Evolutionary conservation across 1,284 basidiomycete genomes (phyloP).

Genomic region (Puccinia coronata): DNA sequence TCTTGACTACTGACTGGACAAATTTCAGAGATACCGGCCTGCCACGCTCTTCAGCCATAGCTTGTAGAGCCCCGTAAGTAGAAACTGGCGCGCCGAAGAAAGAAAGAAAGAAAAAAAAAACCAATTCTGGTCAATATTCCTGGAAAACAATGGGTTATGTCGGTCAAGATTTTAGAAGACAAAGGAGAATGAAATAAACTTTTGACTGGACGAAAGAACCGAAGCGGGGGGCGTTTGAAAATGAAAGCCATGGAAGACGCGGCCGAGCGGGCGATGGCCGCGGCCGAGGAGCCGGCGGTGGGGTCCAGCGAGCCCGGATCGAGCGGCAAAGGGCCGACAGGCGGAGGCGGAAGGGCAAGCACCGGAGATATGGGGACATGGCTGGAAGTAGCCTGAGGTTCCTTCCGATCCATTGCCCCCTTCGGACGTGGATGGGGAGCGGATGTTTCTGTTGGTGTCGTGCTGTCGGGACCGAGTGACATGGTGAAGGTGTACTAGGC

Average conservation of each 20-base stretch:
- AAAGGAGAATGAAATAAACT: neutral
- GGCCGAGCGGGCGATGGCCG: conserved; percentile 24
- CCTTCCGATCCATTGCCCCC: too few species aligned
- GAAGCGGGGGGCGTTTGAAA: conserved; percentile 42
- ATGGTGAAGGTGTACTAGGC: neutral
- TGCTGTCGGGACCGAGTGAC: neutral
- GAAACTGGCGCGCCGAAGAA: conserved; percentile 28
- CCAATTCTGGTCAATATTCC: neutral
- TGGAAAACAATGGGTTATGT: neutral
- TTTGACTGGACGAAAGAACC: conserved; percentile 45
- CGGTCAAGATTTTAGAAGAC: neutral
- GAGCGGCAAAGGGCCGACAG: conserved; percentile 35
- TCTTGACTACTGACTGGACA: conserved; percentile 29
- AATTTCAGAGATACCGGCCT: conserved; percentile 14
- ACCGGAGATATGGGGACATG: neutral
- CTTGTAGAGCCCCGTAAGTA: conserved; percentile 24
- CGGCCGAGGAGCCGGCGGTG: conserved; percentile 7
- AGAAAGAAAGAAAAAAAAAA: neutral
- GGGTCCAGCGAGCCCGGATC: conserved; percentile 27
- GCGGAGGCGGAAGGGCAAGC: conserved; percentile 15
- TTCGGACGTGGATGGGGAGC: neutral
- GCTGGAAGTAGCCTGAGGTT: neutral
- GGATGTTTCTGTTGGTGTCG: neutral
- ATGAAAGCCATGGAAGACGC: conserved; percentile 38
- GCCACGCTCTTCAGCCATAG: conserved; percentile 17